Conservation (phyloP, 2,329 filamentous ascomycete genomes). For the Acarospora socialis region DNA sequence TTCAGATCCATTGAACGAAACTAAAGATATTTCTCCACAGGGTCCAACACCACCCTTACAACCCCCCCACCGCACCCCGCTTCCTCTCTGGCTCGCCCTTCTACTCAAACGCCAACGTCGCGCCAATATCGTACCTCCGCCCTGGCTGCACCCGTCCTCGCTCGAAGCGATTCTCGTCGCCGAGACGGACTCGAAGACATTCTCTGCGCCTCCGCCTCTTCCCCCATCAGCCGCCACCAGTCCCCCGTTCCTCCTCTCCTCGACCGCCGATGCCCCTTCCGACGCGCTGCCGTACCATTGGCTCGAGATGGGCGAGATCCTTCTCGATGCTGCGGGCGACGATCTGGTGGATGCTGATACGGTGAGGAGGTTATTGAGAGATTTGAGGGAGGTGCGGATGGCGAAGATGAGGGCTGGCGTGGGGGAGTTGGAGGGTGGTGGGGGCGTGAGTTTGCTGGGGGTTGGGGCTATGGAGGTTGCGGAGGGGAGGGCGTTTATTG, state of each 20-base stretch:
- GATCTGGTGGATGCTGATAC: constrained; percentile 63
- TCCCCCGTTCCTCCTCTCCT: constrained; percentile 67
- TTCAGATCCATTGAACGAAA: no score
- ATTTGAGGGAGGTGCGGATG: constrained; percentile 74
- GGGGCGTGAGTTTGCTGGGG: constrained; percentile 61
- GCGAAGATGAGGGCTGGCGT: constrained; percentile 74
- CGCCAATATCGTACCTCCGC: constrained; percentile 80
- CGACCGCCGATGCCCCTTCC: constrained; percentile 52
- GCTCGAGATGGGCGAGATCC: constrained; percentile 77
- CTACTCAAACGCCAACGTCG: constrained; percentile 88
- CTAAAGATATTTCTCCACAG: constrained; percentile 34
- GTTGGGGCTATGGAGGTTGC: constrained; percentile 89
- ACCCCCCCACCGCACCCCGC: constrained; percentile 62
- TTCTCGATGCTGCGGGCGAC: constrained; percentile 72
- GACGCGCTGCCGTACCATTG: constrained; percentile 83
- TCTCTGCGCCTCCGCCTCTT: constrained; percentile 16
- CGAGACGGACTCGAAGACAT: constrained; percentile 49
- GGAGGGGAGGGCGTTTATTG: constrained; percentile 71
- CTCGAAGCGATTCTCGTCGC: constrained; percentile 64
- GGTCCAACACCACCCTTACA: constrained; percentile 64
- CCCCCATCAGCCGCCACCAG: constrained; percentile 26
- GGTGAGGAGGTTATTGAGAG: constrained; percentile 60
- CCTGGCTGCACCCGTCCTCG: constrained; percentile 70
- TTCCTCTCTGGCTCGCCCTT: constrained; percentile 90
- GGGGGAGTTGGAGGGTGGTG: constrained; percentile 54